Evolutionary conservation across 208 protist genomes (phyloP), one percentile per base, ranked within the genome.

Genomic region (Porcisia deanei): DNA sequence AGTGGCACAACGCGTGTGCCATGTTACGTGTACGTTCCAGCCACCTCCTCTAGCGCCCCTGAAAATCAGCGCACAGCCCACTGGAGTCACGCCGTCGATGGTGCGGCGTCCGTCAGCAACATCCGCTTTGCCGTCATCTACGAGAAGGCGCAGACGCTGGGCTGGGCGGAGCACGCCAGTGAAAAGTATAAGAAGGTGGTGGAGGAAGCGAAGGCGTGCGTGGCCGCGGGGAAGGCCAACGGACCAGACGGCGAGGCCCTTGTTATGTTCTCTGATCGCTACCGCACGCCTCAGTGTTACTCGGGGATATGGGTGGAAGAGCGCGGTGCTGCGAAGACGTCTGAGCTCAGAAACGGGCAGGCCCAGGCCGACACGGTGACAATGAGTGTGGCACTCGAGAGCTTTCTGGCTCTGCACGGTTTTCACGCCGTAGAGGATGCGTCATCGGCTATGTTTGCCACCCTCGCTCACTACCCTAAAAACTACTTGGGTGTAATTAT

Each of bases 341-440:
- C 53, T 1, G 45, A 41, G 37, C 14, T 12, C 22, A 64, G 16
- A 12, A 20, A 10, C 34, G 10, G 20, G 41, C 68, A 58, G 30
- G 61, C 25, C 20, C 8, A 49, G n/a, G 30, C 41, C 30, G 52
- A 68, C 30, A 52, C 20, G 8, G 49, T 71, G 22, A 64, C 63
- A 7, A 79, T 91, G 54, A 80, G 86, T 73, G 74, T 83, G 34
- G 53, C 39, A 20, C 77, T 96, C 54, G 79, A 80, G 68, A 58
- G 75, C 45, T 94, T 88, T 70, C 34, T 97, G 52, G 75, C 80
- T 8, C 55, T 79, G 41, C 83, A 91, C 71, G 85, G 93, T 72
- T 94, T 91, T 76, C 89, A 83, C 73, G 91, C 91, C 22, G 85
- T 97, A 7, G 91, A 97, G 79, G 87, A 90, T 67, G 72, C 88